These are phyloP conservation scores for Salicornia ramosissima DNA, from an alignment of 148 eudicot genomes.

Conservation along the genomic window DNA sequence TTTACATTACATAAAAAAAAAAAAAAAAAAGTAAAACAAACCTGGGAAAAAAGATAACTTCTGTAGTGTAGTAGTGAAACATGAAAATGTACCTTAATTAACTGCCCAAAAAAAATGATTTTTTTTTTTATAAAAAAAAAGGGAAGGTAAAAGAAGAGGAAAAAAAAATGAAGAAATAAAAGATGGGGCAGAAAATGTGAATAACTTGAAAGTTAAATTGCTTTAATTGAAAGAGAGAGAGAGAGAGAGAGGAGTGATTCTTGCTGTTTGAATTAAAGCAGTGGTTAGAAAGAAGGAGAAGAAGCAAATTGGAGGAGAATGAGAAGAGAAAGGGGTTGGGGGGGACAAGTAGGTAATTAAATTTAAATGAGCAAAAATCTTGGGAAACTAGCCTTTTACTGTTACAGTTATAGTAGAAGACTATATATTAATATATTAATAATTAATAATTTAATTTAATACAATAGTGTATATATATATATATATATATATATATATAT, in stretches of 20 bases:
- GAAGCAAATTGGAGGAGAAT: background rate
- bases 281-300: background rate
- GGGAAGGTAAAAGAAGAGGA: background rate
- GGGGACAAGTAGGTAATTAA: too few relatives aligned
- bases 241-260: background rate
- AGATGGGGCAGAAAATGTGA: background rate
- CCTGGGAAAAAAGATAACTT: constrained; percentile 16
- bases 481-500: too few relatives aligned
- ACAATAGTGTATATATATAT: too few relatives aligned
- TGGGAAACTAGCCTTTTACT: constrained; percentile 7
- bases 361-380: background rate
- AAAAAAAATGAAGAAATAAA: background rate
- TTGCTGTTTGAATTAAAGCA: constrained; percentile 25
- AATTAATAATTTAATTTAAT: too few relatives aligned
- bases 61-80: background rate
- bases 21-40: background rate
- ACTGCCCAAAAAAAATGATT: constrained; percentile 1
- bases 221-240: background rate
- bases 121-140: too few relatives aligned
- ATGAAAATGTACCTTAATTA: background rate
- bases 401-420: too few relatives aligned
- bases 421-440: too few relatives aligned
- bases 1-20: background rate
- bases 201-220: constrained; percentile 6
- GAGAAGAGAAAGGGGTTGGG: too few relatives aligned